Conservation (phyloP, 192 early-diverging fungal genomes). For the Rhizoclosmatium globosum region DNA sequence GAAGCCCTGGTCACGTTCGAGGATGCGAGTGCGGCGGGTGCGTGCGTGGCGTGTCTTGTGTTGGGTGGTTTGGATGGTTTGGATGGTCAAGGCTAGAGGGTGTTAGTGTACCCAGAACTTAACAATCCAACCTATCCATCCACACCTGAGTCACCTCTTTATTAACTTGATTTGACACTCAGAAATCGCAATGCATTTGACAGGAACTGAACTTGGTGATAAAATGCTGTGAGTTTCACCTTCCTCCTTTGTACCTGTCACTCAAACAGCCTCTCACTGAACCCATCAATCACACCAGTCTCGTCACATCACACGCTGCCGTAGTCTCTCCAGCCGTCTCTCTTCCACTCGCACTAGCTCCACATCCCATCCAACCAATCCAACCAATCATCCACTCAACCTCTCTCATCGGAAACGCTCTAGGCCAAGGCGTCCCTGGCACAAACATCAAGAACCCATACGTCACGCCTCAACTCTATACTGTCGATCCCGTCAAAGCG, state of each 20-base stretch:
- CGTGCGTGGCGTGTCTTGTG: not conserved
- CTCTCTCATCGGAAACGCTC: conserved; percentile 50
- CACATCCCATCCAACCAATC: conserved; percentile 24
- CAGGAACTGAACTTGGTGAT: conserved; percentile 74
- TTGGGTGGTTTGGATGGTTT: not conserved
- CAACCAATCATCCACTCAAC: conserved; percentile 50
- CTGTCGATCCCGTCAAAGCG: conserved; percentile 70
- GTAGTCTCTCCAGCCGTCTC: conserved; percentile 11
- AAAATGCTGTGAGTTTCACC: conserved; percentile 49
- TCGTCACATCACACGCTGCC: conserved; percentile 23
- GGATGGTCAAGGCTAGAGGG: no score
- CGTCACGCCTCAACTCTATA: conserved; percentile 60
- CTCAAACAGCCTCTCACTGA: not conserved
- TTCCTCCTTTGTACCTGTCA: conserved; percentile 42
- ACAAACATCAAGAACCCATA: conserved; percentile 48
- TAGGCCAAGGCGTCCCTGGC: conserved; percentile 33
- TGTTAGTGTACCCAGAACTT: no score
- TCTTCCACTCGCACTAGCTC: conserved; percentile 18
- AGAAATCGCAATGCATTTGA: conserved; percentile 65
- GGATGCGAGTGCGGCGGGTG: conserved; percentile 52
- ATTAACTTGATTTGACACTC: not conserved
- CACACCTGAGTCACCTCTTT: no score
- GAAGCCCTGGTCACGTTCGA: conserved; percentile 71
- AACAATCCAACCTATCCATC: not conserved
- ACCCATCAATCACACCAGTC: conserved; percentile 13